phyloP scores from a whole-genome alignment of 768 basidiomycete species.

The Leucocoprinus sp. region DNA sequence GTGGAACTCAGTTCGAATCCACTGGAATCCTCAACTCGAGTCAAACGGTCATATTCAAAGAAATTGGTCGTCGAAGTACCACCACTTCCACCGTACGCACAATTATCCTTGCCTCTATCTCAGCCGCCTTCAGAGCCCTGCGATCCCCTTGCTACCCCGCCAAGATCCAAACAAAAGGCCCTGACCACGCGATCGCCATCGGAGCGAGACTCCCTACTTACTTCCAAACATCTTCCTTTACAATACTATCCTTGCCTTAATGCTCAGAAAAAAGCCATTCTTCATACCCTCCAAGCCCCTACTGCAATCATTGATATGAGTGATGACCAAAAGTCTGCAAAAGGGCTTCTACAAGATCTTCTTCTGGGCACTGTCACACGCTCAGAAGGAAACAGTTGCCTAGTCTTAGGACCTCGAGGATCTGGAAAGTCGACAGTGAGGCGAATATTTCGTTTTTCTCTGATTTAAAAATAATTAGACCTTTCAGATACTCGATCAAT shows the following conservation, averaged over 20 bases:
- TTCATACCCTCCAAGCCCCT: conserved; percentile 34
- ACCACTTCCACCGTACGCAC: background rate
- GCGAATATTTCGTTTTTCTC: conserved; percentile 1
- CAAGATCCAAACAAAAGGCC: background rate
- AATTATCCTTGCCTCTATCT: background rate
- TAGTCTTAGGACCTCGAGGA: conserved; percentile 77
- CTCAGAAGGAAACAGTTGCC: conserved; percentile 90
- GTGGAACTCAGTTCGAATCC: background rate
- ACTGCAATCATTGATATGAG: conserved; percentile 13
- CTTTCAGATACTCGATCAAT: conserved; percentile 51
- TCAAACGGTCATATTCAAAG: background rate
- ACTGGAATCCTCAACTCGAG: background rate
- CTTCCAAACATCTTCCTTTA: conserved; percentile 23
- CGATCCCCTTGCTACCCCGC: background rate
- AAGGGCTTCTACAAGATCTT: conserved; percentile 52
- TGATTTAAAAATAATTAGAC: conserved; percentile 1
- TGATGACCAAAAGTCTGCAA: conserved; percentile 41
- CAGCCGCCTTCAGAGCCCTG: background rate
- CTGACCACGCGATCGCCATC: background rate
- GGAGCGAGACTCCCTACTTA: background rate
- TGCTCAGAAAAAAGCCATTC: conserved; percentile 49
- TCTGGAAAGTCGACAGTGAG: conserved; percentile 79
- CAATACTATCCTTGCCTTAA: conserved; percentile 39
- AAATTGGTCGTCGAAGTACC: conserved; percentile 8
- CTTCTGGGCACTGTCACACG: conserved; percentile 67